Conservation (phyloP, 2,329 filamentous ascomycete species). For the Ascochyta fabae region DNA sequence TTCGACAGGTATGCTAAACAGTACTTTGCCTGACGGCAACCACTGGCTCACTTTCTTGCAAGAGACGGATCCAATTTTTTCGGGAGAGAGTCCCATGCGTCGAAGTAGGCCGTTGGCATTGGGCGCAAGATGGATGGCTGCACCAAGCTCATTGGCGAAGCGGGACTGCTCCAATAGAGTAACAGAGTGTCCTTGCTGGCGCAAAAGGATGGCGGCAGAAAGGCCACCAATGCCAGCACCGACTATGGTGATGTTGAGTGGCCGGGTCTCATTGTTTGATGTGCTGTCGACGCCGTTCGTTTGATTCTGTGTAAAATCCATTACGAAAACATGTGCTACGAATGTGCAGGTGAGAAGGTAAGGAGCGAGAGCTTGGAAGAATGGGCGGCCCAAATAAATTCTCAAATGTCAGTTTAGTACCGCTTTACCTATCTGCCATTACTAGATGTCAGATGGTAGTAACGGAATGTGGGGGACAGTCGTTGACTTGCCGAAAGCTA, state of each 20-base stretch:
- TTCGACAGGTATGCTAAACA: conserved; percentile 48
- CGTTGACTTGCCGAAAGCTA: neutral
- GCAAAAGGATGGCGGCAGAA: conserved; percentile 59
- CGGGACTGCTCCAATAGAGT: conserved; percentile 55
- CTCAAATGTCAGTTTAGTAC: neutral
- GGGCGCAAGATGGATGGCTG: conserved; percentile 68
- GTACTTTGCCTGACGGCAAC: conserved; percentile 43
- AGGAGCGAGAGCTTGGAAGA: neutral
- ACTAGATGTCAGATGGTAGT: neutral
- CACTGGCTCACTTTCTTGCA: conserved; percentile 47
- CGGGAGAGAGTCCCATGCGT: conserved; percentile 52
- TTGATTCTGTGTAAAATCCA: conserved; percentile 25
- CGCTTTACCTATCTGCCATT: neutral
- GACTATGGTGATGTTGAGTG: conserved; percentile 50
- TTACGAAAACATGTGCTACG: neutral
- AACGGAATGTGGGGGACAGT: conserved; percentile 11
- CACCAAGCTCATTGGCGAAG: conserved; percentile 63
- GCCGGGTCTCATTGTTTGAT: conserved; percentile 18
- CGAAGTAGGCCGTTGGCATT: conserved; percentile 66
- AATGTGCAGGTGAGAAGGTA: neutral
- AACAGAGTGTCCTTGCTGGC: conserved; percentile 47
- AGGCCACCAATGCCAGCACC: conserved; percentile 62
- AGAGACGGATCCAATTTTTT: conserved; percentile 48
- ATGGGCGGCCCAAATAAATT: neutral
- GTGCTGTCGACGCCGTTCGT: conserved; percentile 7